phyloP scores from a whole-genome alignment of 2,329 filamentous ascomycete species.

The Nigrograna mackinnonii region DNA sequence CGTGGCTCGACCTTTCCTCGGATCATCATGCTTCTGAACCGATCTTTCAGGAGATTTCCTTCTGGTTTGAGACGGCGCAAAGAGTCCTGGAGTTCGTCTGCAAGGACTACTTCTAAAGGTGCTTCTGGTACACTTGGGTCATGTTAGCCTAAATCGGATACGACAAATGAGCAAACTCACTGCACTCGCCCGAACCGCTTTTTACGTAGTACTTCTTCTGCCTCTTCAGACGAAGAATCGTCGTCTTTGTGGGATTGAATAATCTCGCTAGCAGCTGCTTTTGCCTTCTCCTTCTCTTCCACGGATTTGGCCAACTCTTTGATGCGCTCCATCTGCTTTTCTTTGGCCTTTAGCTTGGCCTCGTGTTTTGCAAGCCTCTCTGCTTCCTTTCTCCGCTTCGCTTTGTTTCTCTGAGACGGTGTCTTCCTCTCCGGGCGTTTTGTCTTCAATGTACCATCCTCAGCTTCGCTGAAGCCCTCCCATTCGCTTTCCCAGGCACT shows the following conservation, averaged over 20 bases:
- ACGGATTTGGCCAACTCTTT: conserved; percentile 71
- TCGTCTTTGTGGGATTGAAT: conserved; percentile 29
- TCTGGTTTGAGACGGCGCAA: conserved; percentile 72
- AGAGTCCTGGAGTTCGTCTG: conserved; percentile 55
- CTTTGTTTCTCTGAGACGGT: conserved; percentile 81
- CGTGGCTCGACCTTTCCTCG: conserved; percentile 87
- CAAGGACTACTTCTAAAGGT: conserved; percentile 52
- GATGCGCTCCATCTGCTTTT: conserved; percentile 71
- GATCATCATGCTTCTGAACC: conserved; percentile 86
- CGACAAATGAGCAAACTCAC: too few species aligned
- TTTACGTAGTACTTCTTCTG: conserved; percentile 60
- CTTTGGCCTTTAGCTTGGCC: conserved; percentile 71
- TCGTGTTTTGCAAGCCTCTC: conserved; percentile 78
- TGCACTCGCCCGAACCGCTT: conserved; percentile 76
- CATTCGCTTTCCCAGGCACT: conserved; percentile 90
- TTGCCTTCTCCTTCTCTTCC: conserved; percentile 59
- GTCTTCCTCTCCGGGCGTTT: conserved; percentile 87
- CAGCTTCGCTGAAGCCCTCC: conserved; percentile 57
- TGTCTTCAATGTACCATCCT: conserved; percentile 63
- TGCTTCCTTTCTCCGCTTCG: conserved; percentile 85
- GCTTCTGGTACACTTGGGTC: conserved; percentile 68
- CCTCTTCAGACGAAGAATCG: conserved; percentile 32
- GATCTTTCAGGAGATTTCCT: conserved; percentile 90
- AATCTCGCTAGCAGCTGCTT: conserved; percentile 26
- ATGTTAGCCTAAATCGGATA: too few species aligned